Evolutionary conservation across 2,329 filamentous ascomycete genomes (phyloP), one percentile per base, ranked within the genome.

Genomic region (Xylariaceae sp.): DNA sequence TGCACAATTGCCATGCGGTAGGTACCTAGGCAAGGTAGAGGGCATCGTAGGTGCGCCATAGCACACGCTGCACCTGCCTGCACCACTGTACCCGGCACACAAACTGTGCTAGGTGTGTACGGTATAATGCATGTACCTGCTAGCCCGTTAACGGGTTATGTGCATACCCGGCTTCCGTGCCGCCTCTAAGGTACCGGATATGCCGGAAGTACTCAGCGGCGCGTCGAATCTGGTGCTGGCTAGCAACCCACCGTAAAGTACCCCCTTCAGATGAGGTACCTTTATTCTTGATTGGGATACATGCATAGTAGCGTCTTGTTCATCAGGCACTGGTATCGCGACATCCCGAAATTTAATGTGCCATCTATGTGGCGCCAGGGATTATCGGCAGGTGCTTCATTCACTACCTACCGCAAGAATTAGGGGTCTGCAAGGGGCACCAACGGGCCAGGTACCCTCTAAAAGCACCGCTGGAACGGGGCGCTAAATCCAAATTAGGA

Each of bases 401-500:
- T 43, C 29, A 34, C 12, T 48, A 34, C 55, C 51, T 51, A 35
- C 48, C n/a, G 37, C 39, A 47, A 26, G 43, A 30, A 41, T 46
- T 47, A 48, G 47, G 51, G 42, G 46, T 35, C 34, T 30, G 41
- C 43, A 47, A 47, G 27, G 55, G 46, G 44, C 40, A 45, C 41
- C 48, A 48, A 43, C 39, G 41, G 30, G 31, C 40, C 31, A n/a
- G 47, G 34, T 9, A 9, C 27, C 47, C 45, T 35, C 31, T 37
- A 31, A 35, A 35, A 41, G 35, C 48, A 47, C 47, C 19, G 19
- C 19, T 19, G 19, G 19, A 19, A 19, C 19, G 19, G 47, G 45
- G 29, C 51, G 27, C 41, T 44, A 37, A 30, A 31, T 4, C 50
- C 48, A 56, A 31, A 54, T 59, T 49, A n/a, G 50, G 42, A 49